phyloP scores from a whole-genome alignment of 441 rosid genomes.

The Codiaeum variegatum region DNA sequence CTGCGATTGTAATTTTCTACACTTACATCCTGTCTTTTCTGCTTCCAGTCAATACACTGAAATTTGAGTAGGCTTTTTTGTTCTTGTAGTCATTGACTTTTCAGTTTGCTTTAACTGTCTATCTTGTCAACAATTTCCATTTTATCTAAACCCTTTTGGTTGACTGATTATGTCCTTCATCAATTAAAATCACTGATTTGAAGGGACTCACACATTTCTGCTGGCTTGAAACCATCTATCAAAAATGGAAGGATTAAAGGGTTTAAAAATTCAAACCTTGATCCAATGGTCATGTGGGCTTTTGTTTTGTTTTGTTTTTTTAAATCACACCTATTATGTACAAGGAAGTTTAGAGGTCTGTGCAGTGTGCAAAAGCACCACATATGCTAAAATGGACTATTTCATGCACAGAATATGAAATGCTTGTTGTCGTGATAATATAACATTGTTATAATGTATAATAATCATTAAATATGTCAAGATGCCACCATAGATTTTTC shows the following conservation, averaged over 20 bases:
- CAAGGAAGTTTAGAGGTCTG: background rate
- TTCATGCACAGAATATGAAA: background rate
- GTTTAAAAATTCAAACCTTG: background rate
- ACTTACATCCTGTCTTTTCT: slow-evolving; percentile 1
- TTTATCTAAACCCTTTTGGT: background rate
- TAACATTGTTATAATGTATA: background rate
- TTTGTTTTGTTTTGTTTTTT: background rate
- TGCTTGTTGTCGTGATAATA: background rate
- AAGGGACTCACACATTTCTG: background rate
- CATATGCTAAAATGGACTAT: background rate
- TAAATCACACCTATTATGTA: background rate
- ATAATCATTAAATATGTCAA: background rate
- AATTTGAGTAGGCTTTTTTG: background rate
- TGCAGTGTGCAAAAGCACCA: background rate
- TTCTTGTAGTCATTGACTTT: background rate
- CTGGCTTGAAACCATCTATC: background rate
- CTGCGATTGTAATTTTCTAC: slow-evolving; percentile 63
- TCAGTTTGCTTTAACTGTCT: background rate
- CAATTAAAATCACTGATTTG: background rate
- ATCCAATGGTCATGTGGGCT: background rate
- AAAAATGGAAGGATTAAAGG: background rate
- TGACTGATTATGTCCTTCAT: background rate
- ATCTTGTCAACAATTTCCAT: background rate
- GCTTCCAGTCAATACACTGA: slow-evolving; percentile 13
- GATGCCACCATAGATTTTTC: background rate